Base-by-base conservation (phyloP, 192 early-diverging fungal species). In the Pilobolus umbonatus region DNA sequence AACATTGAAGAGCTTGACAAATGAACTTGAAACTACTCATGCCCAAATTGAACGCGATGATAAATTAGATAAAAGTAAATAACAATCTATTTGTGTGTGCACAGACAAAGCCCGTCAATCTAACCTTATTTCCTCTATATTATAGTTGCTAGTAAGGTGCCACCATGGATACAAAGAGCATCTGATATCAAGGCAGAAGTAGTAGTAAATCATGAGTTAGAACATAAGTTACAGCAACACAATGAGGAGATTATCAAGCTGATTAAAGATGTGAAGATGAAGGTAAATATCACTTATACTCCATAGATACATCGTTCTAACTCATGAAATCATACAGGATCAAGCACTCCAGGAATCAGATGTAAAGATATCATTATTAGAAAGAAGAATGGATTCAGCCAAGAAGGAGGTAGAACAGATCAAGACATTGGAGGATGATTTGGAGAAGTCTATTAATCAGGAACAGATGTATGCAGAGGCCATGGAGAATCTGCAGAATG, bases 151-250 rank as follows among this genome's bases (percentile, higher is more conserved):
- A 75, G 69, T 8, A 57, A 62, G 4, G 84, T 79, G 28, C 71
- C 83, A 47, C 91, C 93, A n/a, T 95, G 94, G 94, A 62, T 83
- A 35, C 70, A 73, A 55, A 77, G 93, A 14, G 88, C 93, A 15
- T 78, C 77, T 43, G 79, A 83, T 42, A 78, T 94, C 67, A 93
- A 94, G 67, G 80, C 77, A 0, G 84, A 86, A 40, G 86, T 91
- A 44, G 73, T 85, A 55, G 75, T 92, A 9, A 95, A 95, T 65
- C 69, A 80, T n/a, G 90, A 93, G 24, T 78, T 89, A 36, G 80
- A 91, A 64, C 81, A 80, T 21, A 83, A 89, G 65, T 76, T 88
- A 11, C 84, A 88, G 54, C 76, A 82, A 24, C 77, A 87, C 40
- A 82, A 81, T 50, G 88, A 86, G n/a, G 90, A 97, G 57, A 84